Evolutionary conservation across 2,329 filamentous ascomycete genomes (phyloP).

Genomic region (Domatiomyces globalis): DNA sequence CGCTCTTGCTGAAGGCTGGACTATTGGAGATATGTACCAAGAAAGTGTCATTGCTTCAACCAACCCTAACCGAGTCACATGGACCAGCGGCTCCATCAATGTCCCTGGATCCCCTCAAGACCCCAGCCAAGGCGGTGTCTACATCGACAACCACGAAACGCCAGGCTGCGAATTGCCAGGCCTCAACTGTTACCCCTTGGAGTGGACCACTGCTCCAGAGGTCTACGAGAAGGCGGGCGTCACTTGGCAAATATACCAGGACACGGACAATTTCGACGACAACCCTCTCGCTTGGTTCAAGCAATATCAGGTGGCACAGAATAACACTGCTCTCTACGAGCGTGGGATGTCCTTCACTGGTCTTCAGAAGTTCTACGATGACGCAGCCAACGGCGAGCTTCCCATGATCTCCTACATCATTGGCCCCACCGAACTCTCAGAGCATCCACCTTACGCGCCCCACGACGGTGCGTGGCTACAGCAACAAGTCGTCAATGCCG

Average conservation of each 20-base stretch:
- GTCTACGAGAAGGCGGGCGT: conserved; percentile 35
- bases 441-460: conserved; percentile 40
- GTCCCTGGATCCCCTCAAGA: conserved; percentile 34
- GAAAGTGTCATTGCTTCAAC: conserved; percentile 40
- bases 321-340: conserved; percentile 29
- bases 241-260: conserved; percentile 39
- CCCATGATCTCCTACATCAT: conserved; percentile 40
- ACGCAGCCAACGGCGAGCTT: conserved; percentile 37
- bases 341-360: conserved; percentile 36
- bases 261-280: conserved; percentile 40
- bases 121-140: conserved; percentile 32
- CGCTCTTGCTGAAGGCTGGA: conserved; percentile 41
- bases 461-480: conserved; percentile 43
- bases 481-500: conserved; percentile 38
- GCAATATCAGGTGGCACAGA: conserved; percentile 35
- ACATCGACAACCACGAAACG: conserved; percentile 38
- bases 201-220: conserved; percentile 40
- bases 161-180: conserved; percentile 33
- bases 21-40: conserved; percentile 43
- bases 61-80: conserved; percentile 39
- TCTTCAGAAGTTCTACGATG: conserved; percentile 37
- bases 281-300: conserved; percentile 41
- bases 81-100: conserved; percentile 40
- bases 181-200: conserved; percentile 40
- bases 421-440: conserved; percentile 37